phyloP scores from a whole-genome alignment of 2,329 filamentous ascomycete genomes.

The Zymoseptoria passerinii region DNA sequence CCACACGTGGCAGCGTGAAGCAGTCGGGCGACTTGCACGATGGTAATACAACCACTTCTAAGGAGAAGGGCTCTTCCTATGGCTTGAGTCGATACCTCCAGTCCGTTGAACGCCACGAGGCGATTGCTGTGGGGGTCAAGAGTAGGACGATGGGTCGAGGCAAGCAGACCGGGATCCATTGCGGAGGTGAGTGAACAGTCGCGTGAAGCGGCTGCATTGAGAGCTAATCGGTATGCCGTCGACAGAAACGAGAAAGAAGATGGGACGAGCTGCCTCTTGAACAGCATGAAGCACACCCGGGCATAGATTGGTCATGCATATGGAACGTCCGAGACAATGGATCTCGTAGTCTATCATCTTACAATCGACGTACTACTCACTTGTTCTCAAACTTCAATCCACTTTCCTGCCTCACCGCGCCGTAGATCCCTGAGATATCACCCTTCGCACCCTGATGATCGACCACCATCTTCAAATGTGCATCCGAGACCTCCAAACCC shows the following conservation, averaged over 20 bases:
- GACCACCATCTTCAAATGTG: slow-evolving; percentile 61
- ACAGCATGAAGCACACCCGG: not conserved
- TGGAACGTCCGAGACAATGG: not conserved
- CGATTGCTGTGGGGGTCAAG: not conserved
- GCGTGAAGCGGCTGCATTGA: not conserved
- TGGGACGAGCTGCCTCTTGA: not conserved
- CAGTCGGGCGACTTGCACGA: not conserved
- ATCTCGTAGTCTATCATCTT: not conserved
- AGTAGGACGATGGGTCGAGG: not conserved
- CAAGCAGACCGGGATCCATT: not conserved
- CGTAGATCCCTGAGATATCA: slow-evolving; percentile 77
- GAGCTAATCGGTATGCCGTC: not conserved
- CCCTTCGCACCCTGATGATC: slow-evolving; percentile 61
- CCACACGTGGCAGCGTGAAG: not conserved
- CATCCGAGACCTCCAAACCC: slow-evolving; percentile 59
- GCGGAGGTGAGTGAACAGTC: not conserved
- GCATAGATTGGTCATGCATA: not conserved
- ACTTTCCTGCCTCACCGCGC: slow-evolving; percentile 63
- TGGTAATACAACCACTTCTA: not conserved
- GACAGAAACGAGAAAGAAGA: not conserved
- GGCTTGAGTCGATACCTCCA: not conserved
- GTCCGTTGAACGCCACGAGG: not conserved
- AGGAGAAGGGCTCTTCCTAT: not conserved
- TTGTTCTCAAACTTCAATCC: slow-evolving; percentile 61
- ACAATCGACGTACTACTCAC: not conserved